phyloP scores from a whole-genome alignment of 2,329 filamentous ascomycete genomes.

The Ilyonectria robusta region DNA sequence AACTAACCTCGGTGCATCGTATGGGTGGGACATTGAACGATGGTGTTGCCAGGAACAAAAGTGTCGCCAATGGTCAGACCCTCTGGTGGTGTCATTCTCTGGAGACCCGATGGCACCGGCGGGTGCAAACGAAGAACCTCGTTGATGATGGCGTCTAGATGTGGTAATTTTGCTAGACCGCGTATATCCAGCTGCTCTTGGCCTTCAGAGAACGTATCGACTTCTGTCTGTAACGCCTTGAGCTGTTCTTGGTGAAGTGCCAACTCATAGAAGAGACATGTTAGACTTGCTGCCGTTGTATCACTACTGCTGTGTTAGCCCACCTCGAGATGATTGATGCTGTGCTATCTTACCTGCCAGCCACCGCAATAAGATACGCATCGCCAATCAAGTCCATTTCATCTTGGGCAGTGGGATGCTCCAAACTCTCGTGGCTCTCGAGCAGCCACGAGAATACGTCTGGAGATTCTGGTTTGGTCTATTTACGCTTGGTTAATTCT shows the following conservation, averaged over 20 bases:
- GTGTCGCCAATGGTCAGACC: background rate
- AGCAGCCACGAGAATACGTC: constrained; percentile 52
- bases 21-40: background rate
- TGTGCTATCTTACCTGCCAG: constrained; percentile 45
- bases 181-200: constrained; percentile 38
- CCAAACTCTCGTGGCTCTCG: constrained; percentile 39
- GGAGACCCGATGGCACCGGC: constrained; percentile 52
- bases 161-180: constrained; percentile 41
- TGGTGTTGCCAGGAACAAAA: background rate
- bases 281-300: constrained; percentile 53
- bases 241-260: constrained; percentile 56
- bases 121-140: constrained; percentile 57
- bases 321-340: accelerated
- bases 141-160: constrained; percentile 56
- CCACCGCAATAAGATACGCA: constrained; percentile 48
- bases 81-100: constrained; percentile 53
- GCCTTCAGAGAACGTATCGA: background rate
- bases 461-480: constrained; percentile 35
- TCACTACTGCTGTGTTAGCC: constrained; percentile 42
- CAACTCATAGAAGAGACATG: constrained; percentile 53
- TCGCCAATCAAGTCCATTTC: constrained; percentile 47
- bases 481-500: background rate
- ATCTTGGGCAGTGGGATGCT: constrained; percentile 40
- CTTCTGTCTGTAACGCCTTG: background rate
- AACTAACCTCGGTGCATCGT: background rate